Evolutionary conservation across 495 filamentous ascomycete species (phyloP).

Genomic region (Mytilinidion resinicola): DNA sequence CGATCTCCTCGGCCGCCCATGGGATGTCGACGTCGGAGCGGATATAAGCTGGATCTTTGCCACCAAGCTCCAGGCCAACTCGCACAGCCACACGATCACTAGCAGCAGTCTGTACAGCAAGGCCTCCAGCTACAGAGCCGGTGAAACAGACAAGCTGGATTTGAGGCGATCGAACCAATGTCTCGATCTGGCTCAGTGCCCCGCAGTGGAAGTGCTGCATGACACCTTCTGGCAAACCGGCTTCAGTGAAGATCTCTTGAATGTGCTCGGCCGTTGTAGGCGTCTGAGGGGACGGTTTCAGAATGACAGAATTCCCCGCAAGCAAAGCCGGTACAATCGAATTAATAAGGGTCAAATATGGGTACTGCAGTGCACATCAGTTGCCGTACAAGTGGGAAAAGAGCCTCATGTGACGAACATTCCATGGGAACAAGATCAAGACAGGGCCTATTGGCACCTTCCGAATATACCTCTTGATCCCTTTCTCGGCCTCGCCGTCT

Average conservation of each 20-base stretch:
- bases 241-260: constrained; percentile 63
- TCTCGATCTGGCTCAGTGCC: constrained; percentile 61
- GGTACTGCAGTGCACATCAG: constrained; percentile 54
- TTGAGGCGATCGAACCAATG: constrained; percentile 63
- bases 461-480: constrained; percentile 82
- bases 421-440: constrained; percentile 89
- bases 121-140: constrained; percentile 81
- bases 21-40: constrained; percentile 76
- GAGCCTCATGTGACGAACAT: constrained; percentile 50
- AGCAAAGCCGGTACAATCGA: constrained; percentile 82
- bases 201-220: constrained; percentile 88
- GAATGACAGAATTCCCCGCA: constrained; percentile 78
- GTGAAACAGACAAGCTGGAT: constrained; percentile 82
- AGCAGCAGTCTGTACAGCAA: constrained; percentile 78
- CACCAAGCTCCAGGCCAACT: constrained; percentile 82
- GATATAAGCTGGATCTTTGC: constrained; percentile 89
- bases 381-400: constrained; percentile 6
- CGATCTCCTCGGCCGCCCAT: constrained; percentile 88
- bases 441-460: constrained; percentile 80
- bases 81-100: constrained; percentile 66
- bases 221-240: constrained; percentile 71
- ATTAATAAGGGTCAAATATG: constrained; percentile 86
- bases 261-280: constrained; percentile 83
- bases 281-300: constrained; percentile 92
- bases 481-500: constrained; percentile 70